A percentile compares a stretch with the other conserved stretches of the same genome.
Evolutionary conservation across 202 grass and related monocot genomes (phyloP).

Genomic region (Schoenoplectus triqueter): DNA sequence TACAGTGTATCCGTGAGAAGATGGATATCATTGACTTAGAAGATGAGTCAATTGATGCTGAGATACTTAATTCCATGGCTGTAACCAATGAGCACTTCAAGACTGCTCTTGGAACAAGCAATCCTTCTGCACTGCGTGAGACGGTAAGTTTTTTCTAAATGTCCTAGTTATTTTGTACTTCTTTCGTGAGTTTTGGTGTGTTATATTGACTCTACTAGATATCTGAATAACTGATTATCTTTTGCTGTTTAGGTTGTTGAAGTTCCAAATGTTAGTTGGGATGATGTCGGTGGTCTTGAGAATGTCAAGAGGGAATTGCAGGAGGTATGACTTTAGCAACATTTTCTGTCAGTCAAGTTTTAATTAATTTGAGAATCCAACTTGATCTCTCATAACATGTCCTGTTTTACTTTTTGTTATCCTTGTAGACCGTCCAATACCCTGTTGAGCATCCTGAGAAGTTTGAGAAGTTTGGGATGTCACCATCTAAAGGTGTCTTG

Average conservation of each 20-base stretch:
- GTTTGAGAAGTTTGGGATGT: conserved; percentile 64
- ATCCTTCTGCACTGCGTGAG: conserved; percentile 94
- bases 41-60: conserved; percentile 92
- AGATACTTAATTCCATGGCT: conserved; percentile 96
- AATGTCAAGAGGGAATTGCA: conserved; percentile 91
- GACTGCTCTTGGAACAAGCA: conserved; percentile 82
- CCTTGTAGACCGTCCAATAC: conserved; percentile 53
- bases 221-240: background rate
- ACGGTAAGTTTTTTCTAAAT: conserved; percentile 52
- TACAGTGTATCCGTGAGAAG: conserved; percentile 95
- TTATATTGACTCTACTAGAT: background rate
- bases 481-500: conserved; percentile 76
- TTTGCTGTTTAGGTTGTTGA: conserved; percentile 71
- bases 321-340: conserved; percentile 54
- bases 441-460: conserved; percentile 62
- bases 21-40: conserved; percentile 97
- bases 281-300: conserved; percentile 89
- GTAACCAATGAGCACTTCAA: conserved; percentile 94
- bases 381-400: background rate
- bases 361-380: background rate
- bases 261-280: conserved; percentile 92
- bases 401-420: conserved; percentile 12
- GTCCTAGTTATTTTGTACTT: background rate
- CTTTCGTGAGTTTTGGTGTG: background rate
- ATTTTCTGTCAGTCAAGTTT: background rate